Base-by-base conservation (phyloP, 2,329 filamentous ascomycete species). In the Ustilaginoidea virens region DNA sequence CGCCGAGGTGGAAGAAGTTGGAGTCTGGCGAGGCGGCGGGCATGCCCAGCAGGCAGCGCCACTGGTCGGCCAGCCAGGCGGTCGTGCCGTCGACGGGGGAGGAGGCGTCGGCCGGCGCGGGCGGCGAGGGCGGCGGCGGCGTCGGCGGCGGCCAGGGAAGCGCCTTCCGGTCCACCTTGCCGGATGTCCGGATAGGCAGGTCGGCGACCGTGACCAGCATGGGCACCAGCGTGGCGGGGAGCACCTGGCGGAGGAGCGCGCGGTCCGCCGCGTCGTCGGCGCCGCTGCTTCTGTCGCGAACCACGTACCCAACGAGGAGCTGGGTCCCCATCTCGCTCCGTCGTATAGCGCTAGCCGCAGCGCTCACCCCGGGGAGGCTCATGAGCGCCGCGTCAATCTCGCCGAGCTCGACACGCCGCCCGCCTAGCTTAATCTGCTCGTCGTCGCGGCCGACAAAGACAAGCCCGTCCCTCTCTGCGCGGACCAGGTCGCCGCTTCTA, bases 361-460 rank as follows among this genome's bases (percentile, higher is more conserved):
- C 37, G 23, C 27, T 30, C n/a, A 41, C 37, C 6, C 38, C 39
- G 3, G 39, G 37, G 2, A 41, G 32, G 3, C 31, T 37, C 30
- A 39, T 29, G 11, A 45, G 25, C 8, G 34, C 36, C 13, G 37
- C 33, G 25, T 47, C 41, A 23, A 48, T 36, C 22, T 48, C 45
- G 15, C 38, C 44, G 1, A 43, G 39, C 31, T 47, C 45, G 13
- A 45, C 27, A 22, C 44, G 38, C 3, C 45, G 40, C 4, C 45
- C 42, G 7, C 39, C 39, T 18, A 47, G 34, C 35, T 47, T 47
- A 27, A 45, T 39, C 22, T 46, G 42, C n/a, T 38, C 26, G 23
- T 47, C 41, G 18, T 41, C 40, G 3, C 43, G 39, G 16, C 44
- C 39, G n/a, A 42, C 23, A 17, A 39, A 42, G 8, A 40, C 7